Evolutionary conservation across 1,284 basidiomycete genomes (phyloP), one percentile per base, ranked within the genome.

Genomic region (Stygiomarasmius scandens): DNA sequence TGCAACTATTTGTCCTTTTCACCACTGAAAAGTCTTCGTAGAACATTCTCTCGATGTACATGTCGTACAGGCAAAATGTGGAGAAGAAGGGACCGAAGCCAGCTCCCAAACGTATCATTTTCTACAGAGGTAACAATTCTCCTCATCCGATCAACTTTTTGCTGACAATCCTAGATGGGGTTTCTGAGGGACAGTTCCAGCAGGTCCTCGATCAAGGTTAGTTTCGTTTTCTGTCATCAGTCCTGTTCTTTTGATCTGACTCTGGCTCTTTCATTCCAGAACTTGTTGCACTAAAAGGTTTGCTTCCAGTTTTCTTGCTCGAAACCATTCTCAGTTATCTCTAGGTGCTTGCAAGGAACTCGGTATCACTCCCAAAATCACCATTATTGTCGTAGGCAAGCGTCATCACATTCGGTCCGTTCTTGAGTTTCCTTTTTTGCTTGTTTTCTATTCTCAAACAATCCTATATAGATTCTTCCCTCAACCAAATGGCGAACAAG

Each of bases 131-230:
- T 86, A 63, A 20, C n/a, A n/a, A n/a, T n/a, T n/a, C n/a, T n/a
- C n/a, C 22, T 20, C 73, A 63, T 59, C 11, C 22, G 20, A n/a
- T n/a, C n/a, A n/a, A 12, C 10, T 32, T 51, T 11, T 27, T n/a
- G 41, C 20, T n/a, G 25, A 22, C n/a, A 23, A 10, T 44, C 32
- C 3, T 52, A 88, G 89, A 92, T 65, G 90, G 90, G 65, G 90
- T 92, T 22, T 90, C 87, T 6, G 90, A 92, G 70, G 90, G 90
- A 5, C 88, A 92, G 62, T 92, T 92, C 66, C 74, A 79, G 58
- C 80, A 87, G 50, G 90, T 92, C 2, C 69, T 90, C 11, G 82
- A 87, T 0, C 64, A 73, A 63, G 86, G 86, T 85, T 50, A 44
- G 74, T 66, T n/a, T 19, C 36, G 48, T 32, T 67, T 45, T 22